Percentiles rank a stretch among this genome's conserved stretches.
Evolutionary conservation across 1,139 yeast genomes (phyloP).

Genomic region (Zygosaccharomyces pseudobailii): DNA sequence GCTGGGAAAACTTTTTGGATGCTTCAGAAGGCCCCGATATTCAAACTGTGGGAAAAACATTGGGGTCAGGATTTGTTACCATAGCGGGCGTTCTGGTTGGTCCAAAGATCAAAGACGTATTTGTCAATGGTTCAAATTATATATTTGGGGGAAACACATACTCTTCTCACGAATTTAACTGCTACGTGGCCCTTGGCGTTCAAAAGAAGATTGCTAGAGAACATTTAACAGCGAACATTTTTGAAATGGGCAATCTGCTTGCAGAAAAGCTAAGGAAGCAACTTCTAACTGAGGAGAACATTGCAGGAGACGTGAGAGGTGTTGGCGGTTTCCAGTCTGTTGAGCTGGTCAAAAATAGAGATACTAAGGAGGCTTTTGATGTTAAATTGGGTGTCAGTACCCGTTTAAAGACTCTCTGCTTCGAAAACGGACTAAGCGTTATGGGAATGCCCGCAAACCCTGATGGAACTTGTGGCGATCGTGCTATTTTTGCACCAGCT

Average conservation of each 20-base stretch:
- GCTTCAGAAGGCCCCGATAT: conserved; percentile 52
- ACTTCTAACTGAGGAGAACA: conserved; percentile 32
- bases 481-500: conserved; percentile 48
- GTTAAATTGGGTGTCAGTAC: conserved; percentile 35
- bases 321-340: conserved; percentile 49
- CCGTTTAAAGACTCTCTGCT: conserved; percentile 37
- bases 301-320: conserved; percentile 57
- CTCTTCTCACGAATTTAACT: conserved; percentile 55
- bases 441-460: conserved; percentile 46
- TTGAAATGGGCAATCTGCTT: conserved; percentile 45
- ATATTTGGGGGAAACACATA: conserved; percentile 58
- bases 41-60: conserved; percentile 60
- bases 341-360: conserved; percentile 50
- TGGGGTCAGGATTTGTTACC: conserved; percentile 60
- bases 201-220: conserved; percentile 48
- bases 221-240: conserved; percentile 45
- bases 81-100: conserved; percentile 56
- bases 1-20: conserved; percentile 49
- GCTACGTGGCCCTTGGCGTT: conserved; percentile 55
- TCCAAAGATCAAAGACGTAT: conserved; percentile 46
- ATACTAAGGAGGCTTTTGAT: conserved; percentile 45
- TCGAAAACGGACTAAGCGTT: conserved; percentile 42
- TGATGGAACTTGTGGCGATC: conserved; percentile 41
- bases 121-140: conserved; percentile 42
- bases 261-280: conserved; percentile 40